Conservation (phyloP, 2,329 filamentous ascomycete genomes). For the Pseudocercospora fijiensis region DNA sequence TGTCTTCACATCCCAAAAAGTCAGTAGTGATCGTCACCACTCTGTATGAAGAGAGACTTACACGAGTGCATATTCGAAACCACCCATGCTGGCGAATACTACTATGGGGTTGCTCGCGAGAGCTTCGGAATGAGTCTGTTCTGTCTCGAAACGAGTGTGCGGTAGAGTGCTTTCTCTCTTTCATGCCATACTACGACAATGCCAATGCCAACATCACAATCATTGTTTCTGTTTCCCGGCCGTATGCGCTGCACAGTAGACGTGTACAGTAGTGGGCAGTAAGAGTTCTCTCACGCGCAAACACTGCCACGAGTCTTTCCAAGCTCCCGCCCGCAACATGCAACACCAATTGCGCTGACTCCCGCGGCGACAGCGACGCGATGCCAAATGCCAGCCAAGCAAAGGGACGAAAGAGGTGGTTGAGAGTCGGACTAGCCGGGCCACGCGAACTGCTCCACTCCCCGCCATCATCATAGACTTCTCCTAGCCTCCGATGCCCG, state of each 20-base stretch:
- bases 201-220: slow-evolving; percentile 3
- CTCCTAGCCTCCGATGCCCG: not conserved
- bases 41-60: slow-evolving; percentile 42
- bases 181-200: slow-evolving; percentile 7
- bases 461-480: not conserved
- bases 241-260: not conserved
- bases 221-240: slow-evolving; percentile 3
- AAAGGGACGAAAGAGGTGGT: not conserved
- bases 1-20: slow-evolving; percentile 49
- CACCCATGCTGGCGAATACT: slow-evolving; percentile 49
- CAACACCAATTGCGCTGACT: not conserved
- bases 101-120: not conserved
- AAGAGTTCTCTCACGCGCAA: not conserved
- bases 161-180: not conserved
- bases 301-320: slow-evolving; percentile 1
- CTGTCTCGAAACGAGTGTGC: slow-evolving; percentile 4
- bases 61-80: slow-evolving; percentile 63
- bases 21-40: slow-evolving; percentile 7
- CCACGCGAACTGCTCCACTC: not conserved
- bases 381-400: not conserved
- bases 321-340: not conserved
- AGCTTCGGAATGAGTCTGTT: not conserved
- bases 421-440: not conserved
- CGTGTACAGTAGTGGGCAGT: not conserved
- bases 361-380: not conserved